phyloP scores from a whole-genome alignment of 345 rosid genomes.

The Eutrema japonicum region DNA sequence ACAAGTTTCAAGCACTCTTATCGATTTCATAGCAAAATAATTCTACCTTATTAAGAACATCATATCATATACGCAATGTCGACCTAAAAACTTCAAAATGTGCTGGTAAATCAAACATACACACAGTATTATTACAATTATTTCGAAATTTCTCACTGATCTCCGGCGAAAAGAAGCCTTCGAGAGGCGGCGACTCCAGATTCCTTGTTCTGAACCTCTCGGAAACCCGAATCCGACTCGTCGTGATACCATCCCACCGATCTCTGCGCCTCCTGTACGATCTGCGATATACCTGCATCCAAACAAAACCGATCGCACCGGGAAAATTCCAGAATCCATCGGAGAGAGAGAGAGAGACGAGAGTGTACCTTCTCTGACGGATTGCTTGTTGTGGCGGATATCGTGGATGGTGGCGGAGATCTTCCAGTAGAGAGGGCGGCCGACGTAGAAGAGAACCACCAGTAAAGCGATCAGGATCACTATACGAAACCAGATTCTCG shows the following conservation, averaged over 20 bases:
- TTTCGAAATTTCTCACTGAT: slow-evolving; percentile 27
- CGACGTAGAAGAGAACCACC: slow-evolving; percentile 62
- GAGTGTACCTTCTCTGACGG: slow-evolving; percentile 68
- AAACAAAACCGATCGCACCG: slow-evolving; percentile 11
- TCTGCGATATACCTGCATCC: slow-evolving; percentile 64
- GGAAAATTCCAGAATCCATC: not conserved
- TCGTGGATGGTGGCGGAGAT: slow-evolving; percentile 91
- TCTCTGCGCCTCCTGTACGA: slow-evolving; percentile 75
- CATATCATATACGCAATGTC: not conserved
- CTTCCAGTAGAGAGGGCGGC: slow-evolving; percentile 93
- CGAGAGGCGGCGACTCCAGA: slow-evolving; percentile 36
- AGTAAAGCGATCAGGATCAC: slow-evolving; percentile 41
- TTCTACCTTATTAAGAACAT: not conserved
- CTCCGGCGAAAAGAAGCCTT: slow-evolving; percentile 46
- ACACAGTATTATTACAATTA: not conserved
- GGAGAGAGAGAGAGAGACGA: not conserved
- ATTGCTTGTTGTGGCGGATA: slow-evolving; percentile 77
- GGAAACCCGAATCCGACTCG: slow-evolving; percentile 61
- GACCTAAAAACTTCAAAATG: not conserved
- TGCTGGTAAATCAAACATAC: not conserved
- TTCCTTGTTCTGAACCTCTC: slow-evolving; percentile 37
- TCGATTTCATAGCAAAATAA: not conserved
- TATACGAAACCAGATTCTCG: slow-evolving; percentile 54
- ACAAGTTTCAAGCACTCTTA: not conserved
- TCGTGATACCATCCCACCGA: slow-evolving; percentile 80